Percentiles rank a stretch among this genome's conserved stretches.
Conservation (phyloP, 371 early-diverging fungal genomes). For the Mucor mucedo region DNA sequence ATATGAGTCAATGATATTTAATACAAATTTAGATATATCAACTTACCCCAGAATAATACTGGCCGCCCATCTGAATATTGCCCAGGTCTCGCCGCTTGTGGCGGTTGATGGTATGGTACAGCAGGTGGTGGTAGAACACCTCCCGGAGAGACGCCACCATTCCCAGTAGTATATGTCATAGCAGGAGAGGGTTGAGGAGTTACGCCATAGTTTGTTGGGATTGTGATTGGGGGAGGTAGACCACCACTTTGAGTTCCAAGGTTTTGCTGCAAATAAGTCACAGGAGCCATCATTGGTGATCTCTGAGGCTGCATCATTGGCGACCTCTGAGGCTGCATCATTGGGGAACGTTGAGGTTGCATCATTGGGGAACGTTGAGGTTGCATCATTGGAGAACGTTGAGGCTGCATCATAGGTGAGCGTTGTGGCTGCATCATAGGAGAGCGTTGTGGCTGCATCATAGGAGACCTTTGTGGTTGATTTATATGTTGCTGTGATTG, state of each 20-base stretch:
- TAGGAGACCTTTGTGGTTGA: constrained; percentile 8
- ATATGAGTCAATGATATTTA: neutral
- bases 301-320: constrained; percentile 27
- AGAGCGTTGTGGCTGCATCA: constrained; percentile 24
- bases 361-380: constrained; percentile 24
- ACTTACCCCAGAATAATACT: constrained; percentile 47
- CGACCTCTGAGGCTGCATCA: constrained; percentile 16
- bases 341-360: constrained; percentile 27
- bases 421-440: constrained; percentile 23
- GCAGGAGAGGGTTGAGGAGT: constrained; percentile 28
- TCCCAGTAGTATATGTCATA: constrained; percentile 11
- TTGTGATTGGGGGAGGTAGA: constrained; percentile 24
- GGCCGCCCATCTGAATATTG: constrained; percentile 41
- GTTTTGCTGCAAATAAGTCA: constrained; percentile 1
- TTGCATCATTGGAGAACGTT: constrained; percentile 27
- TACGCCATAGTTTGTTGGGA: constrained; percentile 17
- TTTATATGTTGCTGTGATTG: constrained; percentile 15
- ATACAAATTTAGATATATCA: neutral
- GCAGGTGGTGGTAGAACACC: constrained; percentile 16
- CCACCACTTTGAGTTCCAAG: constrained; percentile 6
- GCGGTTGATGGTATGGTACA: neutral
- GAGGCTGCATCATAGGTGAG: constrained; percentile 33
- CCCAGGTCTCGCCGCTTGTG: constrained; percentile 14
- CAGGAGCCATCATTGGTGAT: constrained; percentile 20
- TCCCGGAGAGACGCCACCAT: constrained; percentile 17